Base-by-base conservation (phyloP, 768 basidiomycete genomes). In the Rhodotorula babjevae region DNA sequence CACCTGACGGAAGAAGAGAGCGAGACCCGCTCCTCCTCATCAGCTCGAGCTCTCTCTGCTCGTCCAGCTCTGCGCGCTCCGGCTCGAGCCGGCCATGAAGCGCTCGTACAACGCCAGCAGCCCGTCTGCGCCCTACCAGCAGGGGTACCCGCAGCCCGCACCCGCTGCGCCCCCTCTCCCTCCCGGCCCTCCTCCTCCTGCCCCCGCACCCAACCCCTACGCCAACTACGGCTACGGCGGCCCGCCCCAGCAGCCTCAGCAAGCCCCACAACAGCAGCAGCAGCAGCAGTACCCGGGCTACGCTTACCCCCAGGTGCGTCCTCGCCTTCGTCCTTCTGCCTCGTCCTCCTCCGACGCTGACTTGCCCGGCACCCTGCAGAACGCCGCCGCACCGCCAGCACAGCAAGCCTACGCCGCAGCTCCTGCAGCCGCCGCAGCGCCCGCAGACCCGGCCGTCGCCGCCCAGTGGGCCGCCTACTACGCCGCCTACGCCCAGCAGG, bases 151-250 rank as follows among this genome's bases (percentile, higher is more conserved):
- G 18, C 67, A 68, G n/a, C 67, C 68, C 16, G 55, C 53, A 47
- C 27, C 15, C 53, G 55, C 70, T 19, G 58, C 74, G 1, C 70
- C 65, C 6, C 70, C 67, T 15, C 71, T 57, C 14, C 62, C 61
- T 0, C 31, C 46, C 16, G 60, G 40, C 15, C 31, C 33, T 23
- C 44, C 63, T 33, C 21, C 78, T 9, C 12, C 62, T 9, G n/a
- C 47, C 44, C 44, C 44, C 44, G 44, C 44, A 15, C 27, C 53
- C 2, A 16, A 79, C 36, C 82, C 93, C 31, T 94, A 93, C 79
- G 91, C 91, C 2, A 93, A 93, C 79, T 94, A 94, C 79, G 92
- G 92, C 46, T 94, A 95, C 80, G 90, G 91, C 5, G 36, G 36
- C 42, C 25, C 33, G 76, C 82, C 44, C 23, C 65, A 66, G 8